Evolutionary conservation across 441 rosid species (phyloP).

Genomic region (Macaranga tanarius): DNA sequence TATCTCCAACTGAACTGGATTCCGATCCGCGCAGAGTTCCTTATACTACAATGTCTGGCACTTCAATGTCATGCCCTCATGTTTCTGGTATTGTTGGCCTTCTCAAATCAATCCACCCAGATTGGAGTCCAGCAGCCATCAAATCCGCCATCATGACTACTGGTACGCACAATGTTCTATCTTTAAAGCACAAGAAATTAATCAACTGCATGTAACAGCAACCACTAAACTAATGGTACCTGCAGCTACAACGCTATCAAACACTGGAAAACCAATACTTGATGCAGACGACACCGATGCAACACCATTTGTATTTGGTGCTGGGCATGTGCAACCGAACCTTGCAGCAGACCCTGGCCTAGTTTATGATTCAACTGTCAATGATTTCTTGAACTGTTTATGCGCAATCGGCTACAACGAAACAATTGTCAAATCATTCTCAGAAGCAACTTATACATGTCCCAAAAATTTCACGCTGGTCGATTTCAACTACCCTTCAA

Average conservation of each 20-base stretch:
- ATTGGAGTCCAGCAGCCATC: conserved; percentile 57
- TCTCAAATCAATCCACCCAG: conserved; percentile 42
- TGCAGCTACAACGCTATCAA: conserved; percentile 39
- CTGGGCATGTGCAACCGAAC: conserved; percentile 63
- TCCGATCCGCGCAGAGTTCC: conserved; percentile 35
- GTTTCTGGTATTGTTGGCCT: conserved; percentile 53
- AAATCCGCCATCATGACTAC: conserved; percentile 63
- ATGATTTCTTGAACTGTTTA: conserved; percentile 55
- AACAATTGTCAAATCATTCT: conserved; percentile 27
- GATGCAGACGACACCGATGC: conserved; percentile 35
- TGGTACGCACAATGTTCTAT: conserved; percentile 18
- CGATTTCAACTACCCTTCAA: conserved; percentile 71
- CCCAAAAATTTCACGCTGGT: conserved; percentile 34
- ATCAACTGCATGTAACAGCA: too few species aligned
- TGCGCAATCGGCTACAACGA: conserved; percentile 42
- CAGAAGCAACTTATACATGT: conserved; percentile 27
- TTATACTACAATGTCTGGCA: conserved; percentile 37
- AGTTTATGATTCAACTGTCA: conserved; percentile 42
- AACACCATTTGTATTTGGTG: conserved; percentile 57
- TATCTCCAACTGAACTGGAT: conserved; percentile 22
- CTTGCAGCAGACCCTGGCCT: conserved; percentile 61
- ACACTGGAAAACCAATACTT: conserved; percentile 27
- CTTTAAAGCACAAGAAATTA: too few species aligned
- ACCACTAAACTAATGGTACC: not conserved
- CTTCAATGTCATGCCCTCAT: conserved; percentile 73